Conservation (phyloP, 2,329 filamentous ascomycete genomes). For the Ophiocordyceps camponoti-rufipedis region DNA sequence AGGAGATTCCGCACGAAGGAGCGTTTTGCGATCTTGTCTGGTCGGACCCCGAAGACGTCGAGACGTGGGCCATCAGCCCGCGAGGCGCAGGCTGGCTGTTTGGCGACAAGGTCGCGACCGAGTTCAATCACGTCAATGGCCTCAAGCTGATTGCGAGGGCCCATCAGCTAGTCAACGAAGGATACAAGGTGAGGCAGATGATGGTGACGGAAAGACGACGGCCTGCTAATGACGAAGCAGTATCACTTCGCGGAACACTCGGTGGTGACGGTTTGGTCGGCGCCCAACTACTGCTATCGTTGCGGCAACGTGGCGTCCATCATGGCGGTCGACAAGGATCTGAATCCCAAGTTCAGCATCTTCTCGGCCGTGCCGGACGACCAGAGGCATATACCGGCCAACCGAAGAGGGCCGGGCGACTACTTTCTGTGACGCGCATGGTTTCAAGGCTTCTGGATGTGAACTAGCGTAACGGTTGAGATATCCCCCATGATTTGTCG, state of each 20-base stretch:
- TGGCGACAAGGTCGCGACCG: constrained; percentile 92
- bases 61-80: constrained; percentile 89
- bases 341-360: constrained; percentile 97
- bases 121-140: constrained; percentile 98
- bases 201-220: constrained; percentile 96
- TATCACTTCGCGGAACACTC: constrained; percentile 3
- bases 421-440: constrained; percentile 42
- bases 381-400: constrained; percentile 60
- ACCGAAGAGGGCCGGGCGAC: constrained; percentile 46
- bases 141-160: constrained; percentile 88
- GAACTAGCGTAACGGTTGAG: constrained; percentile 22
- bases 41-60: constrained; percentile 95
- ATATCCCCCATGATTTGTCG: constrained; percentile 20
- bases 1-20: constrained; percentile 95
- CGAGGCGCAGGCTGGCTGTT: constrained; percentile 91
- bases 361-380: constrained; percentile 82
- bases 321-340: constrained; percentile 98
- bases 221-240: constrained; percentile 25
- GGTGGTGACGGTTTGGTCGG: constrained; percentile 18
- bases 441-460: constrained; percentile 14
- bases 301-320: constrained; percentile 98
- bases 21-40: constrained; percentile 96
- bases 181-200: constrained; percentile 98
- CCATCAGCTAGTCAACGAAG: constrained; percentile 98
- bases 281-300: constrained; percentile 92